Percentiles rank a stretch among this genome's conserved stretches.
These are phyloP conservation scores for Trichoderma semiorbis DNA, from an alignment of 2,329 filamentous ascomycete genomes.

Conservation along the genomic window DNA sequence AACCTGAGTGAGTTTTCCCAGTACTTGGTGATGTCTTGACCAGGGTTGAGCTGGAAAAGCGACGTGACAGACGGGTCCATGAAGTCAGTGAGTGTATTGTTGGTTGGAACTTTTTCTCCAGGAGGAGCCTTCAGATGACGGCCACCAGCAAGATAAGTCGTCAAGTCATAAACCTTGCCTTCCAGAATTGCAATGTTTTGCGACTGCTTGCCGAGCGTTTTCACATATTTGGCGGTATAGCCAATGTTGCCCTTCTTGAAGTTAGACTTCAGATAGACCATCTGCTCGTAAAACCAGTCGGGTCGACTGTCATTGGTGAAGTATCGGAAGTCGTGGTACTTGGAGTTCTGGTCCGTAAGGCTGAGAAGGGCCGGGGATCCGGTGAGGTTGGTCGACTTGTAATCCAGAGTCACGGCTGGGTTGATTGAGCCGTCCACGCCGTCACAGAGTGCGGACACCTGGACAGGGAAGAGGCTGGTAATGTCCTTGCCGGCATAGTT, in stretches of 20 bases:
- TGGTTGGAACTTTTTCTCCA: conserved; percentile 46
- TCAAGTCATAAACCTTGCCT: conserved; percentile 81
- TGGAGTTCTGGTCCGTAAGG: conserved; percentile 65
- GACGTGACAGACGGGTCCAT: conserved; percentile 72
- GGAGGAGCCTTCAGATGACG: conserved; percentile 57
- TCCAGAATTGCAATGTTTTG: conserved; percentile 76
- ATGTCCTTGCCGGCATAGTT: conserved; percentile 86
- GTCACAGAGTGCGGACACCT: conserved; percentile 87
- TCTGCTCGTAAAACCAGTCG: conserved; percentile 91
- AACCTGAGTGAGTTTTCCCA: conserved; percentile 68
- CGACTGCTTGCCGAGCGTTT: conserved; percentile 60
- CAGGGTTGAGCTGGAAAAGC: conserved; percentile 73
- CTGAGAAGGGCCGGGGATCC: conserved; percentile 64
- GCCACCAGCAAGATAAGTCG: conserved; percentile 74
- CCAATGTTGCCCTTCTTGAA: conserved; percentile 87
- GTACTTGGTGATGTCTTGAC: conserved; percentile 76
- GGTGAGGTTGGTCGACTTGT: conserved; percentile 71
- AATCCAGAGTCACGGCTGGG: conserved; percentile 77
- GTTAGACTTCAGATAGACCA: conserved; percentile 69
- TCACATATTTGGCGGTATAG: conserved; percentile 74
- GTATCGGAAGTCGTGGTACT: conserved; percentile 90
- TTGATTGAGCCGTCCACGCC: conserved; percentile 65
- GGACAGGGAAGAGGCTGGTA: conserved; percentile 86
- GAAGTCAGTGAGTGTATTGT: conserved; percentile 64
- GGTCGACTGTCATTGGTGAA: conserved; percentile 77